A percentile compares a stretch with the other conserved stretches of the same genome.
Conservation (phyloP, 1,284 basidiomycete species). For the Porodaedalea pini region DNA sequence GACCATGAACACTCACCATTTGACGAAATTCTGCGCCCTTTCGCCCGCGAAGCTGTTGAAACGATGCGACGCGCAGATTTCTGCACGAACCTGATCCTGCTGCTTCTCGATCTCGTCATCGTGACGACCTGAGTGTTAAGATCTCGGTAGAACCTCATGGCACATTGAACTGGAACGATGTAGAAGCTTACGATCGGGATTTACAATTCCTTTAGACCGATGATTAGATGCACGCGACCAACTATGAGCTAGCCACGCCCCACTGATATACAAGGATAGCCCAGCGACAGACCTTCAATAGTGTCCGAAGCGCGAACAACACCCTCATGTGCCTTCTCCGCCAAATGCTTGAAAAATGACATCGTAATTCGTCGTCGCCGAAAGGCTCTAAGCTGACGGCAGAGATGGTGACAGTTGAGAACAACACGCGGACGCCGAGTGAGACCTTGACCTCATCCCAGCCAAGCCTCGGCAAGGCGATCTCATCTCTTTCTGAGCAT, state of each 20-base stretch:
- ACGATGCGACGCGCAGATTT: conserved; percentile 77
- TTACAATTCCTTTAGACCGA: neutral
- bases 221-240: neutral
- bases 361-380: neutral
- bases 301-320: conserved; percentile 8
- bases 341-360: conserved; percentile 9
- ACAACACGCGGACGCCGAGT: too few relatives aligned
- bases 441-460: too few relatives aligned
- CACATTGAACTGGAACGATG: neutral
- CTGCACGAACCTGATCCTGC: conserved; percentile 59
- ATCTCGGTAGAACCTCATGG: neutral
- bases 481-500: too few relatives aligned
- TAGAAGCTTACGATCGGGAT: conserved; percentile 9
- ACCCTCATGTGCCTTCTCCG: conserved; percentile 11
- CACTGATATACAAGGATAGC: neutral
- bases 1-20: conserved; percentile 56
- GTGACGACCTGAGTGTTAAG: conserved; percentile 38
- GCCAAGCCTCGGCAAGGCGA: too few relatives aligned
- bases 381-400: too few relatives aligned
- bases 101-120: conserved; percentile 70
- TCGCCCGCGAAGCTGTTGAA: conserved; percentile 82
- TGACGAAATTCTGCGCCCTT: conserved; percentile 69
- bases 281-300: conserved; percentile 4
- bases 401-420: too few relatives aligned
- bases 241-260: neutral